Percentiles rank a stretch among this genome's conserved stretches.
Conservation (phyloP, 495 filamentous ascomycete genomes). For the Penicillium ochrochloron region DNA sequence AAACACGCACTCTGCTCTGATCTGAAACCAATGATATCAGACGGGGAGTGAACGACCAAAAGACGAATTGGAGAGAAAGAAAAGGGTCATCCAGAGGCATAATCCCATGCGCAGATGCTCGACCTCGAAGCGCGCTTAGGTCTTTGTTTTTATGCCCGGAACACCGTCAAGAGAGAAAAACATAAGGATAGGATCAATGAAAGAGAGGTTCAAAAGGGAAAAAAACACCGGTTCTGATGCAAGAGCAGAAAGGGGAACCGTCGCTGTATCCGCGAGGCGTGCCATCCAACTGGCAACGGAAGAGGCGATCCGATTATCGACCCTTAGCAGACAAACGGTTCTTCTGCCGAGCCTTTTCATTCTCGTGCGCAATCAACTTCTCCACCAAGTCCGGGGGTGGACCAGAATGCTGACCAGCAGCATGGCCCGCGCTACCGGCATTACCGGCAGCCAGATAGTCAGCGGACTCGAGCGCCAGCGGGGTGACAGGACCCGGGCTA, state of each 20-base stretch:
- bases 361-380: slow-evolving; percentile 44
- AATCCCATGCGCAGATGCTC: slow-evolving; percentile 14
- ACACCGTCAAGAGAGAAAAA: slow-evolving; percentile 20
- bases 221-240: slow-evolving; percentile 17
- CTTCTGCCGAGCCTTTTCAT: slow-evolving; percentile 44
- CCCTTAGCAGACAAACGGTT: slow-evolving; percentile 40
- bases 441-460: slow-evolving; percentile 57
- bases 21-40: background rate
- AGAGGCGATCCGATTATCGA: slow-evolving; percentile 27
- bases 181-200: background rate
- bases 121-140: slow-evolving; percentile 5
- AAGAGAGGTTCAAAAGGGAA: slow-evolving; percentile 4
- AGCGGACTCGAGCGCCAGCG: slow-evolving; percentile 66
- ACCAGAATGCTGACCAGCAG: slow-evolving; percentile 21
- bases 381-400: slow-evolving; percentile 44
- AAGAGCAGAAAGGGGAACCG: slow-evolving; percentile 12
- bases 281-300: background rate
- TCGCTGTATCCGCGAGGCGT: background rate
- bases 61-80: background rate
- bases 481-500: slow-evolving; percentile 80
- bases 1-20: slow-evolving; percentile 16
- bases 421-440: slow-evolving; percentile 25
- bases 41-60: slow-evolving; percentile 6
- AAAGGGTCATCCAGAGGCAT: slow-evolving; percentile 15
- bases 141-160: slow-evolving; percentile 22